Evolutionary conservation across 345 rosid genomes (phyloP).

Genomic region (Brassica rapa): DNA sequence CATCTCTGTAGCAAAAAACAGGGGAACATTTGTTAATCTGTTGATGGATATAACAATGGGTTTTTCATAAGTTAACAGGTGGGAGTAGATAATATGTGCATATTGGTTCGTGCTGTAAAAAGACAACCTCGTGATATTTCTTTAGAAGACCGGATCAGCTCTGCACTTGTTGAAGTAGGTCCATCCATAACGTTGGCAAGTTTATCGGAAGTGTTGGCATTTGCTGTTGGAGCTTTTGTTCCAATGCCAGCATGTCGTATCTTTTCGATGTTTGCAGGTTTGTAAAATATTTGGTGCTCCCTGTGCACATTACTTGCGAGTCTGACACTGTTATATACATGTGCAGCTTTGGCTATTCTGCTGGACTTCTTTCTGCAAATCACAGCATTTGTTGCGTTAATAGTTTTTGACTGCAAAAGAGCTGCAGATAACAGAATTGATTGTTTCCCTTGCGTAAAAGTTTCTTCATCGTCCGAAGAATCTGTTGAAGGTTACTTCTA

Average conservation of each 20-base stretch:
- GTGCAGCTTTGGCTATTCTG: constrained; percentile 88
- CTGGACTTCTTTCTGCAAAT: constrained; percentile 95
- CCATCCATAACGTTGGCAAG: constrained; percentile 97
- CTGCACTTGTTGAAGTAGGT: constrained; percentile 96
- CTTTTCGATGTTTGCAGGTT: constrained; percentile 98
- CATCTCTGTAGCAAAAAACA: constrained; percentile 11
- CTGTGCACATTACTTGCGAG: constrained; percentile 5
- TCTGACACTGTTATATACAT: constrained; percentile 28
- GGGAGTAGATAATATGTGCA: constrained; percentile 99
- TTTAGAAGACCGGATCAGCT: constrained; percentile 81
- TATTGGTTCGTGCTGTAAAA: constrained; percentile 95
- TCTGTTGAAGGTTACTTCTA: constrained; percentile 65
- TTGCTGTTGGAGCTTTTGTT: constrained; percentile 93
- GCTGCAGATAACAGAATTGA: constrained; percentile 80
- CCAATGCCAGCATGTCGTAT: constrained; percentile 99
- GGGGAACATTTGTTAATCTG: constrained; percentile 15
- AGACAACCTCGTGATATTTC: constrained; percentile 70
- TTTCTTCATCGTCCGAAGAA: constrained; percentile 55
- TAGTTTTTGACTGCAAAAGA: constrained; percentile 82
- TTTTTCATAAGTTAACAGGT: constrained; percentile 52
- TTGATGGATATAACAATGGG: constrained; percentile 17
- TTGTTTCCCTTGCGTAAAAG: constrained; percentile 85
- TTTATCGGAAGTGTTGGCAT: constrained; percentile 91
- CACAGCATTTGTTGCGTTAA: constrained; percentile 95
- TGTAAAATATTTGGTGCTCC: constrained; percentile 16